Evolutionary conservation across 139 green algal species (phyloP).

Genomic region (Tetraselmis striata): DNA sequence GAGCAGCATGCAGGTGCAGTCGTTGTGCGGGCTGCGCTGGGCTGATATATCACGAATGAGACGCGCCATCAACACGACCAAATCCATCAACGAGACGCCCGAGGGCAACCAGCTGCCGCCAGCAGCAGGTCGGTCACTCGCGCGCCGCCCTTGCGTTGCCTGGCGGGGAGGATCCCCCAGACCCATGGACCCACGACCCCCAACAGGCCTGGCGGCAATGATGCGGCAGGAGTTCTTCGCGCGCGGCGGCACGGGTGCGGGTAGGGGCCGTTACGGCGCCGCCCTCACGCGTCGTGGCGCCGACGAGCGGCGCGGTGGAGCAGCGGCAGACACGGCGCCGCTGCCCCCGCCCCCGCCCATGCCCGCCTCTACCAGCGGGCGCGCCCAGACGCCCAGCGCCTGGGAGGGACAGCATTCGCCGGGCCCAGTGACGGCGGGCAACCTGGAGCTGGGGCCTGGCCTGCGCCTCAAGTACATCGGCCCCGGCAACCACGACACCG

Average conservation of each 20-base stretch:
- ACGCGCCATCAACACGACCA: too few relatives aligned
- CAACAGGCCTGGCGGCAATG: not conserved
- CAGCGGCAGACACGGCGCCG: too few relatives aligned
- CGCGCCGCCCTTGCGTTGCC: too few relatives aligned
- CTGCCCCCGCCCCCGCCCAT: not conserved
- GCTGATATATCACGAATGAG: too few relatives aligned
- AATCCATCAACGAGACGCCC: too few relatives aligned
- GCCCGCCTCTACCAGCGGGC: not conserved
- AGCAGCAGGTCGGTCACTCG: too few relatives aligned
- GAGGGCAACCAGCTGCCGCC: too few relatives aligned
- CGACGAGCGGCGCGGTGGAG: too few relatives aligned
- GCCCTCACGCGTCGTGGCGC: not conserved
- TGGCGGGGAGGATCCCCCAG: too few relatives aligned
- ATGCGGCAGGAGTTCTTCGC: not conserved
- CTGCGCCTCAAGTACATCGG: not conserved
- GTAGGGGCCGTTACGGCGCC: not conserved
- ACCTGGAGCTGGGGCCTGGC: not conserved
- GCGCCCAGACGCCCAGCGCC: not conserved
- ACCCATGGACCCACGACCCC: too few relatives aligned
- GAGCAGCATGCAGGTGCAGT: too few relatives aligned
- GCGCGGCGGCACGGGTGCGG: not conserved
- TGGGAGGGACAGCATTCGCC: not conserved
- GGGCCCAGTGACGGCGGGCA: not conserved
- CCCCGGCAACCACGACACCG: not conserved
- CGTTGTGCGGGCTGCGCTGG: too few relatives aligned